Base-by-base conservation (phyloP, 495 filamentous ascomycete species). In the Daldinia childiae region DNA sequence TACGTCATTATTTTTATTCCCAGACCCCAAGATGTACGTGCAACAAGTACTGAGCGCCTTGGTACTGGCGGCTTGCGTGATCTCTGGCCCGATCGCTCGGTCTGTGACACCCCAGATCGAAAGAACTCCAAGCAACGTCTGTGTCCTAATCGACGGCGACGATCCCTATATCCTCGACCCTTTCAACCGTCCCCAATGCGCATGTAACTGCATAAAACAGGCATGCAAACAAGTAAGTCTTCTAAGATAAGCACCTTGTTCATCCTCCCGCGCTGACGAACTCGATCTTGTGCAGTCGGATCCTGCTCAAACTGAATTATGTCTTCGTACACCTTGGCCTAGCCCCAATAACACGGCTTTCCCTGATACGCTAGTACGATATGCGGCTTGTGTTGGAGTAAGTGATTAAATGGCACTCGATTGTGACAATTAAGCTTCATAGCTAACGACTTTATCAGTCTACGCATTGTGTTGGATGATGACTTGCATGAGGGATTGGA, bases 181-280 rank as follows among this genome's bases (percentile, higher is more conserved):
- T 4, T 71, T 71, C 63, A 38, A 71, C 34, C 69, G 69, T 8
- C 69, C 69, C 15, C 69, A 66, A 24, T 71, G 69, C 14, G 69
- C 69, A 6, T 71, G 69, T 39, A 62, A 63, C 0, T 71, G 69
- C 41, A 71, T 71, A 8, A 71, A 52, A 5, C 48, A 61, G 32
- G 62, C 69, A 24, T 71, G 69, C 34, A 6, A 57, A 17, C 69
- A 71, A 12, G 69, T 66, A 24, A 59, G 69, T 62, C 34, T 19
- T 12, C 34, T 45, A 6, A 41, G 11, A 57, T 51, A 30, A 27
- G 50, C 11, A 54, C 50, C 24, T 30, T 36, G 2, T 30, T 29
- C 27, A 32, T 51, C n/a, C 30, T 50, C 4, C 9, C 11, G 39
- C 15, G 14, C 21, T 12, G 8, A 32, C 21, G 30, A 38, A 59